Conservation (phyloP, 768 basidiomycete species). For the Suillus spraguei region DNA sequence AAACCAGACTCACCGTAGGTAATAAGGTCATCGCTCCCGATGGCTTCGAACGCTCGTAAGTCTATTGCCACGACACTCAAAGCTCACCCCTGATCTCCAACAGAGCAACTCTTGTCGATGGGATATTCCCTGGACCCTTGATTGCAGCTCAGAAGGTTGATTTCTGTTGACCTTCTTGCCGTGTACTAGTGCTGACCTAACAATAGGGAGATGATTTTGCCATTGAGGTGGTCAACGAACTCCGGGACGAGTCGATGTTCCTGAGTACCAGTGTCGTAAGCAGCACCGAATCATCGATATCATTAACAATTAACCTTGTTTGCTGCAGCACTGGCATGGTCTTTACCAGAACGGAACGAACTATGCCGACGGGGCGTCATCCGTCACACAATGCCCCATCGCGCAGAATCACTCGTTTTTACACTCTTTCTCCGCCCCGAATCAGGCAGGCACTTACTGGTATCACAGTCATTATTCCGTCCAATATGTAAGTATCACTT, state of each 20-base stretch:
- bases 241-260: slow-evolving; percentile 49
- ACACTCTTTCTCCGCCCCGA: slow-evolving; percentile 34
- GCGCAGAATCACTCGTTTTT: slow-evolving; percentile 35
- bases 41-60: slow-evolving; percentile 45
- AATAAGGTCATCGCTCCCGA: slow-evolving; percentile 49
- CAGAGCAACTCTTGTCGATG: slow-evolving; percentile 44
- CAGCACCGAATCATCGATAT: not conserved
- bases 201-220: slow-evolving; percentile 39
- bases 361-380: slow-evolving; percentile 34
- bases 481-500: slow-evolving; percentile 19
- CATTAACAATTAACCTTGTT: not conserved
- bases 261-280: slow-evolving; percentile 53
- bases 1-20: slow-evolving; percentile 35
- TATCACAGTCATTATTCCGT: slow-evolving; percentile 24
- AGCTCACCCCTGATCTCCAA: not conserved
- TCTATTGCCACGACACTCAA: slow-evolving; percentile 3
- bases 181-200: slow-evolving; percentile 5
- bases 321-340: slow-evolving; percentile 27
- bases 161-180: not conserved
- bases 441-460: slow-evolving; percentile 45
- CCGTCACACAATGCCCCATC: slow-evolving; percentile 44
- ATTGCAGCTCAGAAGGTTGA: slow-evolving; percentile 41
- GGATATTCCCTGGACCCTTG: slow-evolving; percentile 47
- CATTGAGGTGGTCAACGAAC: slow-evolving; percentile 48
- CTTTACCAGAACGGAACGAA: slow-evolving; percentile 25